Conservation (phyloP, 441 rosid genomes). For the Brassica hybrid region DNA sequence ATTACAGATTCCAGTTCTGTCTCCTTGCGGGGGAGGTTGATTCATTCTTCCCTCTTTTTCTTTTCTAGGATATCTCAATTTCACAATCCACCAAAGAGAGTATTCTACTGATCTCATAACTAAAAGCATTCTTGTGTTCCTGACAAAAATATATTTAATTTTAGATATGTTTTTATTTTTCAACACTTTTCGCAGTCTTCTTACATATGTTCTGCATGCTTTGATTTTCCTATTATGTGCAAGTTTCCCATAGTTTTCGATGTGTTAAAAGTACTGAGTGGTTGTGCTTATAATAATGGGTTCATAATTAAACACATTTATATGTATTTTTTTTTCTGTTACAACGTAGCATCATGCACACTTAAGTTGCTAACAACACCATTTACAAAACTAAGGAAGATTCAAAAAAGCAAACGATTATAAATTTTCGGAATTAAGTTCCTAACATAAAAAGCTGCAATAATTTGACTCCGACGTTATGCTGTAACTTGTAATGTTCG, state of each 20-base stretch:
- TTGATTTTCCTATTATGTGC: background rate
- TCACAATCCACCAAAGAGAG: conserved; percentile 15
- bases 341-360: background rate
- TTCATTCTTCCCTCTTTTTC: conserved; percentile 9
- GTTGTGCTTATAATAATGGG: background rate
- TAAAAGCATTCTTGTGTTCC: background rate
- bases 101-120: conserved; percentile 29
- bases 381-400: background rate
- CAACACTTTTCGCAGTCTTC: background rate
- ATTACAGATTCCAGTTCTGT: conserved; percentile 37
- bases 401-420: background rate
- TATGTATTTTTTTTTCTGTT: background rate
- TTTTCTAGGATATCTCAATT: conserved; percentile 32
- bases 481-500: background rate
- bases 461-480: background rate
- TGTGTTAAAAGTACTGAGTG: background rate
- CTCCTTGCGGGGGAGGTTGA: conserved; percentile 42
- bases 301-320: background rate
- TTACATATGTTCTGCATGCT: background rate
- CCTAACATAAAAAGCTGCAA: background rate
- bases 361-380: background rate
- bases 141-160: background rate
- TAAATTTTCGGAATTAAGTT: background rate
- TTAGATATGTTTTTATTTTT: background rate
- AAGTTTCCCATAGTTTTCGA: conserved; percentile 6